A percentile compares a stretch with the other conserved stretches of the same genome.
Conservation (phyloP, 139 green algal species). For the Cymbomonas tetramitiformis region DNA sequence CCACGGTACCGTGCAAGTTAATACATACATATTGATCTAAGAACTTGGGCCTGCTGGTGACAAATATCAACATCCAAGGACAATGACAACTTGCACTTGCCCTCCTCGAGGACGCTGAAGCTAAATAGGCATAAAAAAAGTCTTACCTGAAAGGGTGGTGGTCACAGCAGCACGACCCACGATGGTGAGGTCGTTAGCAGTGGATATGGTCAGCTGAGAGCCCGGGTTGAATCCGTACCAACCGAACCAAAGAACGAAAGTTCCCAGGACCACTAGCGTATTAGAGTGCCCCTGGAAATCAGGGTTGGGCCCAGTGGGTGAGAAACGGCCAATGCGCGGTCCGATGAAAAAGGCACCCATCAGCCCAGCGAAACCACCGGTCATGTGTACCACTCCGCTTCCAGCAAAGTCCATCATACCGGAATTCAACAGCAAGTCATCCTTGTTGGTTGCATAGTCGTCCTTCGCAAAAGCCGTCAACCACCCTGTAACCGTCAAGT, state of each 20-base stretch:
- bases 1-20: too few relatives aligned
- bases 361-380: conserved; percentile 30
- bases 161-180: too few relatives aligned
- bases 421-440: conserved; percentile 12
- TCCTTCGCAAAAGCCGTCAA: too few relatives aligned
- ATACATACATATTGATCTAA: too few relatives aligned
- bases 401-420: conserved; percentile 34
- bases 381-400: conserved; percentile 48
- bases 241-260: conserved; percentile 63
- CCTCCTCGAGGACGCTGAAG: too few relatives aligned
- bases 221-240: conserved; percentile 73
- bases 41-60: too few relatives aligned
- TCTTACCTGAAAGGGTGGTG: too few relatives aligned
- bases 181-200: too few relatives aligned
- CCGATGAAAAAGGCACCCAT: conserved; percentile 60
- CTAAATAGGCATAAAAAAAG: too few relatives aligned
- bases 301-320: conserved; percentile 44
- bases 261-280: conserved; percentile 40
- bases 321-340: conserved; percentile 79
- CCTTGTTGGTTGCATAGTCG: neutral
- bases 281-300: conserved; percentile 61
- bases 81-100: too few relatives aligned
- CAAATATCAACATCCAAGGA: too few relatives aligned
- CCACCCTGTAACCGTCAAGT: too few relatives aligned
- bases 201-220: conserved; percentile 31